These are phyloP conservation scores for Daedalea quercina DNA, from an alignment of 768 basidiomycete species.

Conservation along the genomic window DNA sequence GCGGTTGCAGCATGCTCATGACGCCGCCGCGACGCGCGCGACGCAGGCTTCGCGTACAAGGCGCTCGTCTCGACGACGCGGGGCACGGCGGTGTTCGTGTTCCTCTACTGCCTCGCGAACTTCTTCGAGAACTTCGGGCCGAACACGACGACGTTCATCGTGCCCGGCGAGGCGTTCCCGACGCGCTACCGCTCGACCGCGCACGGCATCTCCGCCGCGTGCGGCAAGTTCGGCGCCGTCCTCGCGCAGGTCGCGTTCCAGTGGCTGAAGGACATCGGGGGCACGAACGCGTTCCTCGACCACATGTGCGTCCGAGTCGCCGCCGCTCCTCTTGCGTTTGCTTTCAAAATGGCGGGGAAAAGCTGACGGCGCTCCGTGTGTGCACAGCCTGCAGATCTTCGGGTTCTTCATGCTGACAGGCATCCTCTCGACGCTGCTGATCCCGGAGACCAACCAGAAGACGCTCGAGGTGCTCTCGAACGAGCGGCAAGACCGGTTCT, in stretches of 20 bases:
- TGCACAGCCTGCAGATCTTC: slow-evolving; percentile 33
- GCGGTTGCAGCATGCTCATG: no score
- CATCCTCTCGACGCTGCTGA: slow-evolving; percentile 31
- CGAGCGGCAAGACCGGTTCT: slow-evolving; percentile 1
- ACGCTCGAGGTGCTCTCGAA: slow-evolving; percentile 31
- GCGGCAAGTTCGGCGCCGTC: slow-evolving; percentile 39
- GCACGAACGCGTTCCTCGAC: slow-evolving; percentile 22
- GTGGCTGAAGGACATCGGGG: slow-evolving; percentile 30
- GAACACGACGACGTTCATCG: slow-evolving; percentile 37
- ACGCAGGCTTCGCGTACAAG: slow-evolving; percentile 24
- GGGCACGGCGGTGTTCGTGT: slow-evolving; percentile 27
- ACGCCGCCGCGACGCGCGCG: no score
- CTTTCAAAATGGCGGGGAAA: not conserved
- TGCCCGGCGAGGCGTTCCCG: slow-evolving; percentile 39
- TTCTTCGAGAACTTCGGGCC: slow-evolving; percentile 42
- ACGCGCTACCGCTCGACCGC: slow-evolving; percentile 38
- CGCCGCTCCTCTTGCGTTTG: no score
- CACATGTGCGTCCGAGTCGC: slow-evolving; percentile 24
- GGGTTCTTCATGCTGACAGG: slow-evolving; percentile 43
- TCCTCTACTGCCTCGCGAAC: slow-evolving; percentile 33
- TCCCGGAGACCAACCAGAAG: slow-evolving; percentile 35
- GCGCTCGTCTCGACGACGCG: slow-evolving; percentile 19
- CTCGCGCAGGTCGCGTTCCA: slow-evolving; percentile 31
- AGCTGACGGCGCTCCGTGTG: no score
- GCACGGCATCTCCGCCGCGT: slow-evolving; percentile 39